Evolutionary conservation across 352 stramenopile species (phyloP), one percentile per base, ranked within the genome.

Genomic region (Phytophthora fragariae): DNA sequence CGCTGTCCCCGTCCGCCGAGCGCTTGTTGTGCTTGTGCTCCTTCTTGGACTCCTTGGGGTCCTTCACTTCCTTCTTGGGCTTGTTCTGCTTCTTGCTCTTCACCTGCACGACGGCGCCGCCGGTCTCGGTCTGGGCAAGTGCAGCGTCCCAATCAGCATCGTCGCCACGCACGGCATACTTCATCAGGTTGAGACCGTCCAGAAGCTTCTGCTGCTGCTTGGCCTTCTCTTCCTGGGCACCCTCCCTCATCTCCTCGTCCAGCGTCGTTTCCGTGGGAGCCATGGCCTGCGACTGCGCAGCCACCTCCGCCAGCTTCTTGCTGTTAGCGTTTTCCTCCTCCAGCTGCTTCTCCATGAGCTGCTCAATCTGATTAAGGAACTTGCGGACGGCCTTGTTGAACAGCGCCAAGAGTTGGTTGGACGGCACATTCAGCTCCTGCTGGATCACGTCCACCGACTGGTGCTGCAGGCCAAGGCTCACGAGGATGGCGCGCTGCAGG

Each of bases 351-450:
- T 91, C 86, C 71, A 93, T 74, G 9, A 98, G 72, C 33, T 76
- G 70, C 65, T 97, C 86, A 37, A 98, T 79, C 68, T 92, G 84
- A 53, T 80, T 78, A 17, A 92, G 73, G 67, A 98, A 96, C 81
- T 98, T 98, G 62, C 91, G 84, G 37, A 98, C 85, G 15, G 86
- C 83, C 81, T 99, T 99, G 84, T 99, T 99, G 78, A 99, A 99
- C 61, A 99, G 94, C 57, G 98, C 98, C 24, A 99, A 80, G 21
- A 99, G 78, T 81, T 99, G 97, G 75, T 98, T 98, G 24, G 90
- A 91, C 39, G 97, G 97, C 72, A 99, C 88, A 53, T 94, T 92
- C 21, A 99, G 81, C 79, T 99, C 97, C 50, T 85, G 80, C 59
- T 94, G 92, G 47, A 99, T 86, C 24, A 93, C 83, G 67, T 99